phyloP scores from a whole-genome alignment of 164 flowering plant genomes.

The Tinospora cordifolia region DNA sequence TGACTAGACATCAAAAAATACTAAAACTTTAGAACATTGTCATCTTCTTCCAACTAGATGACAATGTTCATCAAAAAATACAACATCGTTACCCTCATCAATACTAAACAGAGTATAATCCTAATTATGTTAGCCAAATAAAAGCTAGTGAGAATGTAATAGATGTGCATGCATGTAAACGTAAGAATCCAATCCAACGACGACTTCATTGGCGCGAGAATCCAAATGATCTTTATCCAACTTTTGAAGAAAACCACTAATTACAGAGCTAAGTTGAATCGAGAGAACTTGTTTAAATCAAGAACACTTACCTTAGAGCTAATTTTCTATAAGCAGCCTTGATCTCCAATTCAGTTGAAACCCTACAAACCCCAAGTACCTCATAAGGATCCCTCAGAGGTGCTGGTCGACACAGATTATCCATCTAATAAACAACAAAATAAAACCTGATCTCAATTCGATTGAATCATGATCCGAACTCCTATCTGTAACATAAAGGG shows the following conservation, averaged over 20 bases:
- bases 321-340: constrained; percentile 19
- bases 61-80: too few species aligned
- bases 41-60: too few species aligned
- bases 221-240: background rate
- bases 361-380: constrained; percentile 24
- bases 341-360: constrained; percentile 22
- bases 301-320: constrained; percentile 21
- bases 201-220: background rate
- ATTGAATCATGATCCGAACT: constrained; percentile 10
- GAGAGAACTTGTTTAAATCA: constrained; percentile 4
- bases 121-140: background rate
- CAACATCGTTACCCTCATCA: too few species aligned
- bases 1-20: too few species aligned
- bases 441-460: constrained; percentile 7
- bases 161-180: background rate
- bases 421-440: constrained; percentile 5
- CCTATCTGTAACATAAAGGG: constrained; percentile 10
- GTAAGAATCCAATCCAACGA: background rate
- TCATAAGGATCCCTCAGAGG: constrained; percentile 18
- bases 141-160: background rate
- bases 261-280: background rate
- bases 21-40: too few species aligned
- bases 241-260: background rate
- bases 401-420: constrained; percentile 9
- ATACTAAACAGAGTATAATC: too few species aligned